Conservation (phyloP, 805 yeast species). For the Candida nitratophila region DNA sequence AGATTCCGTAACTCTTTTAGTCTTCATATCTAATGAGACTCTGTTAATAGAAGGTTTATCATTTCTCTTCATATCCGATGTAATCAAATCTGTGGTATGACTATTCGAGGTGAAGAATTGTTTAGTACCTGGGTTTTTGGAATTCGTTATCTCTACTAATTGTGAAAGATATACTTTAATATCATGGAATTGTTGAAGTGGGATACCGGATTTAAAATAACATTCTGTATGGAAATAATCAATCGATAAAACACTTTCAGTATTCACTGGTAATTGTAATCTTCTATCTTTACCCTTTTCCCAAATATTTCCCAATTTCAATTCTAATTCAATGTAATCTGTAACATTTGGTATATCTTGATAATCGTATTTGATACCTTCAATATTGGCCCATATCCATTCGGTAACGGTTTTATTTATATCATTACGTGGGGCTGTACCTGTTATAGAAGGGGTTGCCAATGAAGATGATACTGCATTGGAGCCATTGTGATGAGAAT, state of each 20-base stretch:
- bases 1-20: conserved; percentile 60
- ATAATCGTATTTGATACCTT: conserved; percentile 49
- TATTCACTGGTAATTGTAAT: conserved; percentile 55
- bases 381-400: conserved; percentile 82
- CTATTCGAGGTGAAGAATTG: conserved; percentile 56
- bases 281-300: conserved; percentile 58
- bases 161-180: conserved; percentile 47
- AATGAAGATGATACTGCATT: conserved; percentile 11
- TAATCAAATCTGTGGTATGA: conserved; percentile 56
- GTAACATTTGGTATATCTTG: conserved; percentile 28
- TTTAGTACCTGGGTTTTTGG: conserved; percentile 31
- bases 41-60: conserved; percentile 60
- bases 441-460: conserved; percentile 49
- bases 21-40: conserved; percentile 59
- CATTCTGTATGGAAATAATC: conserved; percentile 49
- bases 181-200: conserved; percentile 53
- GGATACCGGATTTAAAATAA: conserved; percentile 58
- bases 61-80: conserved; percentile 54
- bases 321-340: conserved; percentile 61
- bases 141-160: conserved; percentile 43
- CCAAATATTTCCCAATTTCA: conserved; percentile 66
- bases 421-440: conserved; percentile 73
- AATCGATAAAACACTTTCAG: conserved; percentile 51
- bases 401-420: conserved; percentile 74
- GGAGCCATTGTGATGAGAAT: conserved; percentile 4